Conservation (phyloP, 306 rosid species). For the Ziziphus jujuba region DNA sequence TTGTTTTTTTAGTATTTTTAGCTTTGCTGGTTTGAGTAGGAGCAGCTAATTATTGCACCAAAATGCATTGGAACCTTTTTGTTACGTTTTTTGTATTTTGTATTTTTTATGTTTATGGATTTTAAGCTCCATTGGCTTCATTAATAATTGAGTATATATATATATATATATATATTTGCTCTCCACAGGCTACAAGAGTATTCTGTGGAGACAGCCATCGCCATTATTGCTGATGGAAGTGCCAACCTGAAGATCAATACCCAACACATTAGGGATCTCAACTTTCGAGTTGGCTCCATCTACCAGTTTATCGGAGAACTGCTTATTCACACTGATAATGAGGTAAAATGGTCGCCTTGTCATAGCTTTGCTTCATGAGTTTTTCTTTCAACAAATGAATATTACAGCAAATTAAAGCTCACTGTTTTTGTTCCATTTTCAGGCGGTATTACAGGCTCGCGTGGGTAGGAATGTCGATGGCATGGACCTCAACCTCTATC, state of each 20-base stretch:
- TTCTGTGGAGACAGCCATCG: conserved; percentile 61
- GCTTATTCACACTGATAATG: conserved; percentile 54
- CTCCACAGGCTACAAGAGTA: conserved; percentile 53
- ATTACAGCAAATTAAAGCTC: conserved; percentile 3
- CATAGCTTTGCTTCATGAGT: conserved; percentile 1
- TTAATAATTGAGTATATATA: not conserved
- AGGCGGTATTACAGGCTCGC: conserved; percentile 79
- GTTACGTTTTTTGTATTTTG: no score
- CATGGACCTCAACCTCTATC: conserved; percentile 79
- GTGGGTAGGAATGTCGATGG: conserved; percentile 89
- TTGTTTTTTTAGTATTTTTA: no score
- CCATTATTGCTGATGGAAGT: conserved; percentile 56
- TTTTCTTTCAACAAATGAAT: conserved; percentile 11
- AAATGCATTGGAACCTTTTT: not conserved
- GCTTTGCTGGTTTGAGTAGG: no score
- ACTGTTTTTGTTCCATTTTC: conserved; percentile 28
- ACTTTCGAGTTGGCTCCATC: conserved; percentile 60
- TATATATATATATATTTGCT: no score
- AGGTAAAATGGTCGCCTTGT: conserved; percentile 42
- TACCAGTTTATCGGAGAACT: conserved; percentile 90
- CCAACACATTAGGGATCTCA: conserved; percentile 58
- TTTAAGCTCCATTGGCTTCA: not conserved
- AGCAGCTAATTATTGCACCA: conserved; percentile 15
- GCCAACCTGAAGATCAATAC: conserved; percentile 47
- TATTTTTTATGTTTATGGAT: no score